Base-by-base conservation (phyloP, 2,329 filamentous ascomycete genomes). In the Neobulgaria alba region DNA sequence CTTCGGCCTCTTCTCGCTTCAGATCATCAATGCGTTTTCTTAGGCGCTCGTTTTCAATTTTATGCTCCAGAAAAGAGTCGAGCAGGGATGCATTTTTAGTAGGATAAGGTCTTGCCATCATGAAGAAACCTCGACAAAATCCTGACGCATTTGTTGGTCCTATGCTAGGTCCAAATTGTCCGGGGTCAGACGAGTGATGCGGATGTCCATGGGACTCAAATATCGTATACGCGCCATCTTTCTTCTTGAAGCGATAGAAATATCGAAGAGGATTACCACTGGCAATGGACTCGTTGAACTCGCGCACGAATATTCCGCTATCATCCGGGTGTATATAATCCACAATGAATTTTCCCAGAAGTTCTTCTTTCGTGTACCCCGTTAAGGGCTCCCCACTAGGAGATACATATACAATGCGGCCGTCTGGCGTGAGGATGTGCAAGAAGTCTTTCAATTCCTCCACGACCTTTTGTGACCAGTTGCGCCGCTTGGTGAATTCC, bases 61-160 rank as follows among this genome's bases (percentile, higher is more conserved):
- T 95, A 66, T 95, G 89, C 61, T 96, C 90, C 19, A 96, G 70
- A 56, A 95, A 95, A 0, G 88, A 93, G 63, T 96, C 89, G 15
- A 95, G 71, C 9, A 95, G 71, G 3, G 76, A 77, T 1, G 87
- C 82, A 57, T 90, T 94, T 64, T 85, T 89, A 20, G 85, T 93
- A 4, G 87, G 88, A 60, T 95, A 95, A 1, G 85, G 85, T 15
- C 89, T 76, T 7, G 86, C 80, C 79, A 94, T 90, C 70, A 96
- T 85, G 60, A 95, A 95, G 53, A 95, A 86, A 29, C 89, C 89
- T 54, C 86, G 79, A 60, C 88, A 95, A 52, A 84, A 82, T 1
- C 79, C 74, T 2, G 77, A 73, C 43, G 77, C 71, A 49, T 81
- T 81, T 50, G 73, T 72, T 1, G 75, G 73, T n/a, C n/a, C n/a